phyloP scores from a whole-genome alignment of 805 yeast genomes.

The Brettanomyces naardenensis region DNA sequence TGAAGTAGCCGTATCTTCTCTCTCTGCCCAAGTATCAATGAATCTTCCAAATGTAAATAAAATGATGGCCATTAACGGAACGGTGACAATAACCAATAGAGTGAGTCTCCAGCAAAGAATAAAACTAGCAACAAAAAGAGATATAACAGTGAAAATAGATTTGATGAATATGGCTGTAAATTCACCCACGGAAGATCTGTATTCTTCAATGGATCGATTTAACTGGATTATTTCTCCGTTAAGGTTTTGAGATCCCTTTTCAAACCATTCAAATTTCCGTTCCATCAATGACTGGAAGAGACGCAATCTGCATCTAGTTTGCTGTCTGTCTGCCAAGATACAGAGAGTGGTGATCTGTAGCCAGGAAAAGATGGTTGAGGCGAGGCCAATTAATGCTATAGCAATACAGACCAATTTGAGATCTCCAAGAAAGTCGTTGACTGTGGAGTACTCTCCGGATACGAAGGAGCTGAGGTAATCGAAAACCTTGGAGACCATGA shows the following conservation, averaged over 20 bases:
- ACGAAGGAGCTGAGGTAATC: conserved; percentile 29
- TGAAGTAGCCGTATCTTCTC: conserved; percentile 52
- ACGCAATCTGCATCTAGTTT: conserved; percentile 40
- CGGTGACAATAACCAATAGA: conserved; percentile 59
- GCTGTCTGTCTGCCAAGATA: conserved; percentile 65
- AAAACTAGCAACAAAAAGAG: conserved; percentile 58
- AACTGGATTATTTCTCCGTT: conserved; percentile 60
- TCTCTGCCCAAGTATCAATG: conserved; percentile 39
- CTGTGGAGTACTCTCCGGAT: conserved; percentile 23
- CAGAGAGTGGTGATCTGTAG: conserved; percentile 54
- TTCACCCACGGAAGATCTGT: conserved; percentile 61
- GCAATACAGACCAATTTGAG: conserved; percentile 29
- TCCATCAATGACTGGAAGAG: conserved; percentile 38
- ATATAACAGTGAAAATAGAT: conserved; percentile 42
- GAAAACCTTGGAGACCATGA: conserved; percentile 62
- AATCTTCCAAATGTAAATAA: conserved; percentile 44
- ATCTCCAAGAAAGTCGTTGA: conserved; percentile 26
- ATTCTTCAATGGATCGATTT: conserved; percentile 69
- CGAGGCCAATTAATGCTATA: conserved; percentile 39
- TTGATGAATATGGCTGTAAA: conserved; percentile 51
- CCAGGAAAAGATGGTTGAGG: conserved; percentile 40
- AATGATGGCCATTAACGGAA: conserved; percentile 56
- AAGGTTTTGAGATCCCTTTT: conserved; percentile 39
- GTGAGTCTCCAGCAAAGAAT: conserved; percentile 82
- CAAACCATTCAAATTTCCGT: conserved; percentile 56